Conservation (phyloP, 2,329 filamentous ascomycete genomes). For the Cladosporium sp. region DNA sequence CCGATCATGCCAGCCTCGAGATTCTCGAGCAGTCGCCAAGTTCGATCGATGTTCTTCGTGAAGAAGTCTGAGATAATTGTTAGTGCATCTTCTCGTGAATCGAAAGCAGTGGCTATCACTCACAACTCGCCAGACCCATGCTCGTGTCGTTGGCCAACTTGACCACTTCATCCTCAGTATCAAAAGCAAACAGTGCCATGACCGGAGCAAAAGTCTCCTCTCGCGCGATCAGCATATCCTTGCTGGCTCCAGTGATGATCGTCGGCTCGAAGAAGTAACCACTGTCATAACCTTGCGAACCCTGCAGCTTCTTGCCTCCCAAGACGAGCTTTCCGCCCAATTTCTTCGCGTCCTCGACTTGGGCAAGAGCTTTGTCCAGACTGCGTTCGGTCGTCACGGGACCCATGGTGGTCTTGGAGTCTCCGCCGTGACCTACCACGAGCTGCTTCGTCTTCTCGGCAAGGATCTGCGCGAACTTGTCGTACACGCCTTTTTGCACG, state of each 20-base stretch:
- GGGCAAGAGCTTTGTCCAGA: slow-evolving; percentile 58
- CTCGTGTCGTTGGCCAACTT: slow-evolving; percentile 47
- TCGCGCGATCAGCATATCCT: slow-evolving; percentile 20
- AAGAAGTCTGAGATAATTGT: slow-evolving; percentile 53
- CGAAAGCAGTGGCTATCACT: not conserved
- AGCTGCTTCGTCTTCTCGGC: slow-evolving; percentile 56
- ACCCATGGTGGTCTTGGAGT: slow-evolving; percentile 60
- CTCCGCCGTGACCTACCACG: slow-evolving; percentile 63
- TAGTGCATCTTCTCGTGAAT: not conserved
- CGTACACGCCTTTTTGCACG: slow-evolving; percentile 64
- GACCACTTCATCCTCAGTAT: slow-evolving; percentile 23
- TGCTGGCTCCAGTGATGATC: slow-evolving; percentile 18
- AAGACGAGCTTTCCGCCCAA: slow-evolving; percentile 21
- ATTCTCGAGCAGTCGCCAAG: slow-evolving; percentile 67
- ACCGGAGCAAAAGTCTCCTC: slow-evolving; percentile 25
- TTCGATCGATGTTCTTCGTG: slow-evolving; percentile 67
- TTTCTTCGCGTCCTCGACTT: slow-evolving; percentile 54
- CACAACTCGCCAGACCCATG: slow-evolving; percentile 64
- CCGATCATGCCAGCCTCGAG: slow-evolving; percentile 65
- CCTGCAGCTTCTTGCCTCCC: slow-evolving; percentile 22
- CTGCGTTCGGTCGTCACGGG: slow-evolving; percentile 60
- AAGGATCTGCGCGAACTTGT: slow-evolving; percentile 60
- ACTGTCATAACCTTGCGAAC: slow-evolving; percentile 22
- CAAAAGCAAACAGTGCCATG: slow-evolving; percentile 20
- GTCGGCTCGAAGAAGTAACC: slow-evolving; percentile 27